Percentiles rank a stretch among this genome's conserved stretches.
phyloP scores from a whole-genome alignment of 306 rosid species.

The Vigna mungo region DNA sequence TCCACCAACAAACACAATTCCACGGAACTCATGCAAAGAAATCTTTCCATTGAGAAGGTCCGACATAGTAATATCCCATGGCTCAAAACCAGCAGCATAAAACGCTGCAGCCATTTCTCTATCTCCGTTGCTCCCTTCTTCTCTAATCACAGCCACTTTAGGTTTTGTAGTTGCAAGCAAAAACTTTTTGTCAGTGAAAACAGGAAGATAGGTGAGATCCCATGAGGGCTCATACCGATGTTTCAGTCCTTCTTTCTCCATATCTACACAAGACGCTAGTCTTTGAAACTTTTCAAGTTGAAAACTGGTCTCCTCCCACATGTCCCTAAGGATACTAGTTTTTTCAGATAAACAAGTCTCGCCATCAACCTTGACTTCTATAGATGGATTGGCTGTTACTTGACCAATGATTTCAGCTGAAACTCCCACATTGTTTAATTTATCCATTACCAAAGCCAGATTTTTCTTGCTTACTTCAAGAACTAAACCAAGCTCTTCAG shows the following conservation, averaged over 20 bases:
- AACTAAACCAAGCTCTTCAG: slow-evolving; percentile 89
- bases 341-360: slow-evolving; percentile 61
- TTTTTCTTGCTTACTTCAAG: slow-evolving; percentile 78
- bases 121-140: slow-evolving; percentile 97
- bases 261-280: slow-evolving; percentile 78
- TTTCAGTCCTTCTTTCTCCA: slow-evolving; percentile 83
- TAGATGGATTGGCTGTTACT: slow-evolving; percentile 57
- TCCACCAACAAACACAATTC: slow-evolving; percentile 88
- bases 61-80: slow-evolving; percentile 91
- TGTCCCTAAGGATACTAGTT: slow-evolving; percentile 70
- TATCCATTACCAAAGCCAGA: slow-evolving; percentile 55
- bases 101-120: slow-evolving; percentile 96
- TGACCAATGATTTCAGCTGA: slow-evolving; percentile 67
- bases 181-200: slow-evolving; percentile 68
- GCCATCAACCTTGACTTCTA: slow-evolving; percentile 75
- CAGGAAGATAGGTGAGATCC: slow-evolving; percentile 73
- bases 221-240: slow-evolving; percentile 75
- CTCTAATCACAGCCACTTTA: slow-evolving; percentile 86
- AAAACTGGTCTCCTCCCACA: slow-evolving; percentile 92
- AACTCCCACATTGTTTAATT: slow-evolving; percentile 60
- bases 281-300: slow-evolving; percentile 77
- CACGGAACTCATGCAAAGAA: slow-evolving; percentile 71
- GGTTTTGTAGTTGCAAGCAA: slow-evolving; percentile 67
- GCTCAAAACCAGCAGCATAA: slow-evolving; percentile 80
- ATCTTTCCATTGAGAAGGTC: slow-evolving; percentile 76